These are phyloP conservation scores for Yamadazyma dendronema DNA, from an alignment of 1,139 yeast genomes.

Conservation along the genomic window DNA sequence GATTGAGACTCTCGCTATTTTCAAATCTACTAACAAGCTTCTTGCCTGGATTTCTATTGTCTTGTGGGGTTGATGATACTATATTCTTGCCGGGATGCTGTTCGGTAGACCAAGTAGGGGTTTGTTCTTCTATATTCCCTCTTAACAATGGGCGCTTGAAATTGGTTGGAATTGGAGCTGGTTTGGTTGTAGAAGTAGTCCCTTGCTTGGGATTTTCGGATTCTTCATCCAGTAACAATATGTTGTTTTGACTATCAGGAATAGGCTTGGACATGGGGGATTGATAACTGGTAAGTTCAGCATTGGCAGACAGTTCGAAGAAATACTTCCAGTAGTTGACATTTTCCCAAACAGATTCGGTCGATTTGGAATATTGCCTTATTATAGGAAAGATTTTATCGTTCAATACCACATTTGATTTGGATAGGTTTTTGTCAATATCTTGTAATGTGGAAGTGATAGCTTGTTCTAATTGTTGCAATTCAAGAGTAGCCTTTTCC, in stretches of 20 bases:
- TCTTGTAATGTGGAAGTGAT: conserved; percentile 77
- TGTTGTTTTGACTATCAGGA: conserved; percentile 15
- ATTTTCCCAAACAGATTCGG: conserved; percentile 57
- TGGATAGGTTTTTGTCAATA: conserved; percentile 69
- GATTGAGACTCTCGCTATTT: conserved; percentile 24
- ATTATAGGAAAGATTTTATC: conserved; percentile 63
- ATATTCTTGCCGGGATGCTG: conserved; percentile 20
- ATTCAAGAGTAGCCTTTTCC: conserved; percentile 47
- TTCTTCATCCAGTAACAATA: conserved; percentile 17
- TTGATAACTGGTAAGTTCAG: conserved; percentile 57
- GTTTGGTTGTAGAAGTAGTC: conserved; percentile 1
- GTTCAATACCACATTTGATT: conserved; percentile 61
- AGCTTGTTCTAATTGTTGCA: conserved; percentile 77
- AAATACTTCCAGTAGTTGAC: conserved; percentile 74
- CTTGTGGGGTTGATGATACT: conserved; percentile 39
- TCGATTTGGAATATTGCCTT: conserved; percentile 53
- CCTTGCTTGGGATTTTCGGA: background rate
- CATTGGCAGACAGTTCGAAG: conserved; percentile 74
- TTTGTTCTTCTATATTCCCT: conserved; percentile 28
- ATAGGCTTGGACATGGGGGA: conserved; percentile 33
- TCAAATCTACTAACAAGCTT: conserved; percentile 18
- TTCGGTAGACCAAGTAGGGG: conserved; percentile 42
- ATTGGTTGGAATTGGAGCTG: background rate
- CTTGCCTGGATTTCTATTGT: conserved; percentile 13
- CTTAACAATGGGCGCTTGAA: conserved; percentile 25